Conservation (phyloP, 2,329 filamentous ascomycete genomes). For the Nigrospora osmanthi region DNA sequence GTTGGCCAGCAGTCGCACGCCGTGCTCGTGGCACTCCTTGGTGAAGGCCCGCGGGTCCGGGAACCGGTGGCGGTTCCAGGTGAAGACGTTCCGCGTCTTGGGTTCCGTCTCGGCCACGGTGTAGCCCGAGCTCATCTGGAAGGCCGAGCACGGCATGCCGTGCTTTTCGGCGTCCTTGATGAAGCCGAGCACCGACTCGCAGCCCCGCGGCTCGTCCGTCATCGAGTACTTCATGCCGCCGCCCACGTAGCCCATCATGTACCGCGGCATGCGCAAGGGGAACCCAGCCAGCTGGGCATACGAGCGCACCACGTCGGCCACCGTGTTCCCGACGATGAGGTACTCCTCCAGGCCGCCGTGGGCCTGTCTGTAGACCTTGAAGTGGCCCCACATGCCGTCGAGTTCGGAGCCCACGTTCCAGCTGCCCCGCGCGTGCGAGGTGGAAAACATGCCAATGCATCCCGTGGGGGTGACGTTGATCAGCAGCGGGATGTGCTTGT, state of each 20-base stretch:
- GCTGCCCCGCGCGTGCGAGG: slow-evolving; percentile 53
- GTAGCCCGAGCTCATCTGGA: slow-evolving; percentile 68
- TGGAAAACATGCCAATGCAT: slow-evolving; percentile 61
- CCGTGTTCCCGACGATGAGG: slow-evolving; percentile 55
- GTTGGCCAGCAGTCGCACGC: slow-evolving; percentile 62
- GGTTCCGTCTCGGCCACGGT: slow-evolving; percentile 59
- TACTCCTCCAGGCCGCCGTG: slow-evolving; percentile 67
- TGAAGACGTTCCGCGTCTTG: slow-evolving; percentile 64
- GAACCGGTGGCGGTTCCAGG: slow-evolving; percentile 65
- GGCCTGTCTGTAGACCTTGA: slow-evolving; percentile 67
- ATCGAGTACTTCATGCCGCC: slow-evolving; percentile 52
- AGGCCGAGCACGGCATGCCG: slow-evolving; percentile 62
- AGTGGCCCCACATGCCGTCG: slow-evolving; percentile 68
- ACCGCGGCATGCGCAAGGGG: slow-evolving; percentile 60
- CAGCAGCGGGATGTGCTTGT: slow-evolving; percentile 68
- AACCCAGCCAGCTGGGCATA: slow-evolving; percentile 64
- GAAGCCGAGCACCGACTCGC: slow-evolving; percentile 52
- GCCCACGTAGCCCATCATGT: slow-evolving; percentile 66
- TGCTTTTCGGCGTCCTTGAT: slow-evolving; percentile 53
- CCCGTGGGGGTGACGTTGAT: slow-evolving; percentile 59
- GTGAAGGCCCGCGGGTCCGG: slow-evolving; percentile 60
- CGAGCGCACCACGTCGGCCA: slow-evolving; percentile 56
- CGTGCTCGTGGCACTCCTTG: slow-evolving; percentile 51
- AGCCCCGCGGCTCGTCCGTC: slow-evolving; percentile 42
- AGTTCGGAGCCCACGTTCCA: slow-evolving; percentile 66